phyloP scores from a whole-genome alignment of 371 early-diverging fungal genomes.

The Spraguea lophii region DNA sequence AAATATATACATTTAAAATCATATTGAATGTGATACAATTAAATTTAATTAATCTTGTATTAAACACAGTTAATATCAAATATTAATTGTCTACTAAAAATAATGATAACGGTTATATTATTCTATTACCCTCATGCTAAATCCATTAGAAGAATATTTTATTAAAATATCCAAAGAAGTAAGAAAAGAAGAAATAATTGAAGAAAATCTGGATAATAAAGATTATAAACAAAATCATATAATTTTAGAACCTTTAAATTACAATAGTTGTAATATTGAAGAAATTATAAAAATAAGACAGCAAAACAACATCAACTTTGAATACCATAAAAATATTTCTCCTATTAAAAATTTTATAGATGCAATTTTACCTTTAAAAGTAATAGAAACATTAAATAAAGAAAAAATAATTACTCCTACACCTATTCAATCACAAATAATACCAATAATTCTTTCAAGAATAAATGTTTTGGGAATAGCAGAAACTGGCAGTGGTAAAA shows the following conservation, averaged over 20 bases:
- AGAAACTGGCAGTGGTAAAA: slow-evolving; percentile 87
- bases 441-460: slow-evolving; percentile 69
- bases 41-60: too few species aligned
- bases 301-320: background rate
- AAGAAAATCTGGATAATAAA: background rate
- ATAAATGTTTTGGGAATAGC: slow-evolving; percentile 88
- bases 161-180: background rate
- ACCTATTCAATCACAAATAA: slow-evolving; percentile 84
- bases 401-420: slow-evolving; percentile 55
- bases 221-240: background rate
- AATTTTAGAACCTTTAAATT: background rate
- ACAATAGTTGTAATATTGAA: background rate
- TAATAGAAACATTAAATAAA: background rate
- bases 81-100: too few species aligned
- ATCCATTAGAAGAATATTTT: background rate
- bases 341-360: background rate
- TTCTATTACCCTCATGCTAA: background rate
- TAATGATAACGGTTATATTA: too few species aligned
- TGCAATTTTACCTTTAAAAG: background rate
- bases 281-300: background rate
- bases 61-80: too few species aligned
- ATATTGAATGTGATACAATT: too few species aligned
- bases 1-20: too few species aligned
- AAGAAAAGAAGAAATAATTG: background rate
- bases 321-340: background rate